A percentile compares a stretch with the other conserved stretches of the same genome.
Conservation (phyloP, 129 eudicot species). For the Sambucus nigra region DNA sequence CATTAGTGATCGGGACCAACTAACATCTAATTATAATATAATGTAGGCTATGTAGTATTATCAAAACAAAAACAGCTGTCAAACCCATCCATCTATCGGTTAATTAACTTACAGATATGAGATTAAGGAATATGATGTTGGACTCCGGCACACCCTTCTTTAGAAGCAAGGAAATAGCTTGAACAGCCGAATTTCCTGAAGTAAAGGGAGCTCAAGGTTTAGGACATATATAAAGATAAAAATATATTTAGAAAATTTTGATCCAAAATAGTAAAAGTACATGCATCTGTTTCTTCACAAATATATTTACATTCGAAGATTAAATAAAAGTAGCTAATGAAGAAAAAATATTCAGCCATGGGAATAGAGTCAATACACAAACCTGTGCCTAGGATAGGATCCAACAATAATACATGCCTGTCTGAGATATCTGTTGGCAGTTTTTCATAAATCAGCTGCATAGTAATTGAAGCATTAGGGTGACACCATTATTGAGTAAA, state of each 20-base stretch:
- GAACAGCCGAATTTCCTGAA: constrained; percentile 91
- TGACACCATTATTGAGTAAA: background rate
- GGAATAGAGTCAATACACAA: constrained; percentile 17
- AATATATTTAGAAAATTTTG: background rate
- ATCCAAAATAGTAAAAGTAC: background rate
- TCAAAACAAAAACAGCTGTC: too few species aligned
- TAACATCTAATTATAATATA: too few species aligned
- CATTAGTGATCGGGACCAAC: too few species aligned
- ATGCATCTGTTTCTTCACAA: too few species aligned
- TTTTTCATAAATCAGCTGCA: constrained; percentile 81
- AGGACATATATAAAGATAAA: background rate
- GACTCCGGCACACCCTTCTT: constrained; percentile 83
- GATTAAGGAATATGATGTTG: constrained; percentile 85
- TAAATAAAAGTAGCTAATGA: too few species aligned
- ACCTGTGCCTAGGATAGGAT: constrained; percentile 93
- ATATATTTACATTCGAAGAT: too few species aligned
- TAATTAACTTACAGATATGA: constrained; percentile 58
- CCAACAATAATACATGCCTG: constrained; percentile 73
- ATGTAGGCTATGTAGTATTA: too few species aligned
- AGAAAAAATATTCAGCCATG: background rate
- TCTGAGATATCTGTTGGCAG: constrained; percentile 79
- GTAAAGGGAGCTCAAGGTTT: background rate
- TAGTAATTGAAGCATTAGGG: constrained; percentile 7
- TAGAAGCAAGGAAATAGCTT: constrained; percentile 73
- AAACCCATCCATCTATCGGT: too few species aligned